phyloP scores from a whole-genome alignment of 257 asterid species.

The Gentiana dahurica region DNA sequence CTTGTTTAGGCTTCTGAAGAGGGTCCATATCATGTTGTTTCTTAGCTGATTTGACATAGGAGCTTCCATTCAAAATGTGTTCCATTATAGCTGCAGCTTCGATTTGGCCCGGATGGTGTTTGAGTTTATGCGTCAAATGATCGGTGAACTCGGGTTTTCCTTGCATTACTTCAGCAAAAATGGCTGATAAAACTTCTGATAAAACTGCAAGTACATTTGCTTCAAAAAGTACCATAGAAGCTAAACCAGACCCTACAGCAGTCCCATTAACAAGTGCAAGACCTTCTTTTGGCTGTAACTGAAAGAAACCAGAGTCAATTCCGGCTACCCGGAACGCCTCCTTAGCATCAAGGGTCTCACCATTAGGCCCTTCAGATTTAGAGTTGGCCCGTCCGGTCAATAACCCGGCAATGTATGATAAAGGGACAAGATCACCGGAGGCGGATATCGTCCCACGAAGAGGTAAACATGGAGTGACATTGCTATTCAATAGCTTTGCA shows the following conservation, averaged over 20 bases:
- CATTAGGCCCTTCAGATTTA: constrained; percentile 12
- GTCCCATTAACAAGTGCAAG: constrained; percentile 25
- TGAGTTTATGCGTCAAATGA: constrained; percentile 20
- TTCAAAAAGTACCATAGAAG: constrained; percentile 18
- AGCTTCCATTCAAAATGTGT: constrained; percentile 19
- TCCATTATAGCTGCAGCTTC: constrained; percentile 28
- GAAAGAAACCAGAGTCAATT: constrained; percentile 13
- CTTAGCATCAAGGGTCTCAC: constrained; percentile 10
- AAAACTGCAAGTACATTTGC: constrained; percentile 15
- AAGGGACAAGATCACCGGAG: constrained; percentile 20
- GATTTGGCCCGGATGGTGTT: constrained; percentile 26
- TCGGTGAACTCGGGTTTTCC: constrained; percentile 23
- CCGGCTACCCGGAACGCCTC: constrained; percentile 14
- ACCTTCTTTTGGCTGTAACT: constrained; percentile 24
- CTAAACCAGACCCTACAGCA: constrained; percentile 21
- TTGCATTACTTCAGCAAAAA: constrained; percentile 21
- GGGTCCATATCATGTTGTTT: constrained; percentile 17
- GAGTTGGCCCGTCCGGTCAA: constrained; percentile 21
- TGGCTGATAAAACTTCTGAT: constrained; percentile 18
- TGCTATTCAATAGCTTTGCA: constrained; percentile 14
- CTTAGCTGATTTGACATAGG: constrained; percentile 18
- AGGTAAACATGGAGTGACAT: constrained; percentile 18
- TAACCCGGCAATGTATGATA: constrained; percentile 19
- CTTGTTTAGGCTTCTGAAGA: constrained; percentile 20
- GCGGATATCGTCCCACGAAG: constrained; percentile 23